Conservation (phyloP, 2,329 filamentous ascomycete species). For the Zalaria sp. region DNA sequence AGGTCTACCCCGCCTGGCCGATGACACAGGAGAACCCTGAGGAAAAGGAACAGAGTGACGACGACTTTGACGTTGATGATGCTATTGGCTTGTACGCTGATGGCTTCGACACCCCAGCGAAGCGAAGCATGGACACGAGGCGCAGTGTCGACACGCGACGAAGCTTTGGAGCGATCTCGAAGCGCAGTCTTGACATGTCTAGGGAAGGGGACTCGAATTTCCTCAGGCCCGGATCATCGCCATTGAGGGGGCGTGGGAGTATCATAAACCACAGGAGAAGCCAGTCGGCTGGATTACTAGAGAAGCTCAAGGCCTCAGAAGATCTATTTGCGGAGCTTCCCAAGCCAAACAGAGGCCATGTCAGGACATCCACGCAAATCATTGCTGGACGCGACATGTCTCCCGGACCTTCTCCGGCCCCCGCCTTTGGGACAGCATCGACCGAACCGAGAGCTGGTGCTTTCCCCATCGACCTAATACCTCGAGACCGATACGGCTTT, state of each 20-base stretch:
- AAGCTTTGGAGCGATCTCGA: no score
- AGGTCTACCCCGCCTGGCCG: conserved; percentile 28
- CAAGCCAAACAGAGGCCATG: neutral
- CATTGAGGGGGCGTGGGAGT: neutral
- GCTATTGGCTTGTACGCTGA: conserved; percentile 47
- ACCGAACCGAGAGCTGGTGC: neutral
- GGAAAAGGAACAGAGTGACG: conserved; percentile 24
- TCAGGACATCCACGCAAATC: conserved; percentile 3
- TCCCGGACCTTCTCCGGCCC: neutral
- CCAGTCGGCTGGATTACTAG: conserved; percentile 2
- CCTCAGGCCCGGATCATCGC: neutral
- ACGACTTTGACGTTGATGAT: conserved; percentile 44
- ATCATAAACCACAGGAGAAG: conserved; percentile 2
- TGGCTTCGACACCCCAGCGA: conserved; percentile 30
- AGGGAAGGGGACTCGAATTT: neutral
- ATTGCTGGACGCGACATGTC: neutral
- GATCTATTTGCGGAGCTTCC: neutral
- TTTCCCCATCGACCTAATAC: neutral
- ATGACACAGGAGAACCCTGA: conserved; percentile 16
- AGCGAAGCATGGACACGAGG: conserved; percentile 16
- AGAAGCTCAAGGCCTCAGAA: neutral
- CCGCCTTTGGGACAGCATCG: neutral
- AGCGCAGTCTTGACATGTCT: no score
- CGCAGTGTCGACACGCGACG: conserved; percentile 11
- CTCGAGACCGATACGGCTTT: conserved; percentile 59